Evolutionary conservation across 306 rosid species (phyloP).

Genomic region (Quercus parvula): DNA sequence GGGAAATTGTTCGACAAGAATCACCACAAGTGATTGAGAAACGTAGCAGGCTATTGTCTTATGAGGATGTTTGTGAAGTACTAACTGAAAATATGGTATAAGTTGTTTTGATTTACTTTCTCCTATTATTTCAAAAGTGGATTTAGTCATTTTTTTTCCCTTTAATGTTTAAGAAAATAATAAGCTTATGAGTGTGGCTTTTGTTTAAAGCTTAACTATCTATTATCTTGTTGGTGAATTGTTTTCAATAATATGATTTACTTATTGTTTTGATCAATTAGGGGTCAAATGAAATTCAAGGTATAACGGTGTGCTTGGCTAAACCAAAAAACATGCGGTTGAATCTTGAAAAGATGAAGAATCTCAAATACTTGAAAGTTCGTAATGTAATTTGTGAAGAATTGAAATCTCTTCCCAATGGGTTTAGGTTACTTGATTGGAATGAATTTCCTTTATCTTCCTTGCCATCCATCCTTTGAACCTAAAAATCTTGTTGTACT

Average conservation of each 20-base stretch:
- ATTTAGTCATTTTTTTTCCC: too few species aligned
- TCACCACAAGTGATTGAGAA: background rate
- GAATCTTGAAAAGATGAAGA: slow-evolving; percentile 21
- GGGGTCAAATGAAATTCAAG: slow-evolving; percentile 31
- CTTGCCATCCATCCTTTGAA: slow-evolving; percentile 18
- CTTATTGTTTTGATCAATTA: background rate
- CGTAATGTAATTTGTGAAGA: slow-evolving; percentile 19
- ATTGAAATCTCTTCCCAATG: slow-evolving; percentile 14
- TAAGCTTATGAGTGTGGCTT: too few species aligned
- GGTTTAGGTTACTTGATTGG: slow-evolving; percentile 31
- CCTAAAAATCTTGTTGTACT: slow-evolving; percentile 27
- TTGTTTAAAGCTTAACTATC: too few species aligned
- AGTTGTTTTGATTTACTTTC: background rate
- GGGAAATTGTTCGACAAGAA: slow-evolving; percentile 22
- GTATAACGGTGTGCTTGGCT: slow-evolving; percentile 27
- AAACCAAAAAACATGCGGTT: slow-evolving; percentile 22
- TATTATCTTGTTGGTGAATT: background rate
- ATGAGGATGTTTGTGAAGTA: slow-evolving; percentile 5
- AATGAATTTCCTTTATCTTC: slow-evolving; percentile 18
- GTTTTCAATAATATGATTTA: too few species aligned
- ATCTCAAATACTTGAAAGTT: slow-evolving; percentile 27
- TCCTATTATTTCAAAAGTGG: background rate
- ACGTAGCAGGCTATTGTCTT: slow-evolving; percentile 21
- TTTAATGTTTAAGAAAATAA: too few species aligned
- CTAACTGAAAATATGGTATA: background rate